Evolutionary conservation across 441 rosid species (phyloP).

Genomic region (Daphne laureola): DNA sequence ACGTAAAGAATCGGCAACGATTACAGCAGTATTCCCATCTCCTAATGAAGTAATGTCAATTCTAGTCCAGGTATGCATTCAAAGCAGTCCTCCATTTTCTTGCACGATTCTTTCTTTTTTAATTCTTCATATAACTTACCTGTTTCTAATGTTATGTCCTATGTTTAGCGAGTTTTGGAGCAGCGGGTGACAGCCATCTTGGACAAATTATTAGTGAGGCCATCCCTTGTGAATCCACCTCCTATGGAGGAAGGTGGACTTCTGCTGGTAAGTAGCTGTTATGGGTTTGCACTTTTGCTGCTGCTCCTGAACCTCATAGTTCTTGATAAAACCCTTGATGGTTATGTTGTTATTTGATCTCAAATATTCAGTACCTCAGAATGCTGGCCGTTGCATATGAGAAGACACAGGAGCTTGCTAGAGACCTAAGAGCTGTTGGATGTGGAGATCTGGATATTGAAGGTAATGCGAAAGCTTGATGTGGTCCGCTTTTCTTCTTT

Average conservation of each 20-base stretch:
- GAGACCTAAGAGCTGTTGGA: conserved; percentile 90
- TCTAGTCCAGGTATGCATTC: conserved; percentile 75
- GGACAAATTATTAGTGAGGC: conserved; percentile 87
- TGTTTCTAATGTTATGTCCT: conserved; percentile 8
- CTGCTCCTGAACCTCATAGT: conserved; percentile 13
- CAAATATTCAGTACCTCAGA: conserved; percentile 83
- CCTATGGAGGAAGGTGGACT: conserved; percentile 91
- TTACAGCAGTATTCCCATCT: conserved; percentile 94
- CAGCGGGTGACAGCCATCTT: conserved; percentile 92
- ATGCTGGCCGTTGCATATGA: conserved; percentile 97
- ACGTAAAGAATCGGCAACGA: conserved; percentile 96
- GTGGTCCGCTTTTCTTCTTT: conserved; percentile 9
- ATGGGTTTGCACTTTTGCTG: background rate
- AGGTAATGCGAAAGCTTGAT: conserved; percentile 41
- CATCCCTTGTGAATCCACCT: conserved; percentile 89
- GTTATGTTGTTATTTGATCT: conserved; percentile 18
- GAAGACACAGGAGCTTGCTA: conserved; percentile 97
- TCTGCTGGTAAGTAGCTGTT: conserved; percentile 56
- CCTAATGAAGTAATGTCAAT: conserved; percentile 99
- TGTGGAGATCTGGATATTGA: conserved; percentile 98
- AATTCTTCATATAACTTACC: background rate
- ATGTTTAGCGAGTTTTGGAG: conserved; percentile 84
- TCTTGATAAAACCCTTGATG: too few species aligned
- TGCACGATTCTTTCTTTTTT: conserved; percentile 6
- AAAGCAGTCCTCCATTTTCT: background rate